Evolutionary conservation across 805 yeast genomes (phyloP), one percentile per base, ranked within the genome.

Genomic region (Cyberlindnera misumaiensis): DNA sequence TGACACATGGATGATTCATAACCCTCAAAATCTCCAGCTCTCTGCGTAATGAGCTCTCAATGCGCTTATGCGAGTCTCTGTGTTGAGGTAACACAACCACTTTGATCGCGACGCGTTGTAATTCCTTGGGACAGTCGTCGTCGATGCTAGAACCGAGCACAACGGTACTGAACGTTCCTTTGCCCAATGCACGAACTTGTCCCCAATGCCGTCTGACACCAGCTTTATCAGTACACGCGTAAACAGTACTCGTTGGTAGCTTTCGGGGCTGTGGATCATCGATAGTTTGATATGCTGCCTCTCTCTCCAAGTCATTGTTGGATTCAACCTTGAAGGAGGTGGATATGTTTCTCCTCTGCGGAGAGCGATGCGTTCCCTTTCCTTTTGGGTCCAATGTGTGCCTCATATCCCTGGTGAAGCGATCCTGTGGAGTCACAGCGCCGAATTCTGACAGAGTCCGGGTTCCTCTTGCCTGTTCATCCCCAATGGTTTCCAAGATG

Each of bases 91-190:
- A 60, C 13, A 60, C 60, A 5, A 77, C 68, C 32, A 84, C 72
- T 56, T 90, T 90, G 28, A 90, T 71, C 0, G 97, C 97, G 4
- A 80, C 80, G 18, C 54, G 39, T 3, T 35, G n/a, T 12, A 49
- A 40, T 11, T 48, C 31, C 2, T 45, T 43, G 12, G 42, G 29
- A 5, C 22, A 28, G 5, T 34, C 38, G 16, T 48, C 44, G 11
- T 55, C 58, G 0, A 56, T 34, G 2, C 61, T 49, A 29, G 58
- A 57, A 5, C 74, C 82, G 12, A 73, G 51, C 13, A 73, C 67
- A 10, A 83, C 93, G 7, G 67, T 69, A 55, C 87, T 79, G 56
- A 83, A 83, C 22, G 78, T 72, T 0, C 94, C 94, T 15, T 64
- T 49, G 1, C 94, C 94, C 4, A 83, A 64, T 31, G 70, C 64